Base-by-base conservation (phyloP, 169 alveolate species). In the Babesia gibsoni region DNA sequence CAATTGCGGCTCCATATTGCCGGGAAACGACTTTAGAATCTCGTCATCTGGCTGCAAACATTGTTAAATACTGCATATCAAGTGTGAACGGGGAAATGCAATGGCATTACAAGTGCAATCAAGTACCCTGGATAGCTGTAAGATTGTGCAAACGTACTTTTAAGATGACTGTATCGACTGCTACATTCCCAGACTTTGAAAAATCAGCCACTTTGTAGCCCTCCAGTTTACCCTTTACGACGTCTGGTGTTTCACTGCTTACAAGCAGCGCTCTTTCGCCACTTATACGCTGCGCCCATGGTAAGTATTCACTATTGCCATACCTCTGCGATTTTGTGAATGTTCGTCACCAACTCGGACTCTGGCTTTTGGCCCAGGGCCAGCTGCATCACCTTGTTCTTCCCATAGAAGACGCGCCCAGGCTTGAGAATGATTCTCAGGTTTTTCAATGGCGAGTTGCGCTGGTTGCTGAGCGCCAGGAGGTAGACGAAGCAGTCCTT, bases 331-430 rank as follows among this genome's bases (percentile, higher is more conserved):
- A 85, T 75, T 37, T 67, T 75, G 83, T 82, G 88, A 9, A 82
- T 52, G 52, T 73, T 70, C 22, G 63, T 70, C 48, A 29, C 58
- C 33, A 68, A 52, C 46, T 83, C 90, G 18, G 54, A 35, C 59
- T 85, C 91, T 0, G 91, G 80, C 41, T 67, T 57, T 27, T 77
- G 66, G 33, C 90, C 90, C 45, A 85, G 82, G 18, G 91, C 91
- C 59, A 85, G 61, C 56, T 77, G 89, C 75, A 85, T 68, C 57
- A 85, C 89, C 57, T 85, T 85, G 87, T 85, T 85, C 50, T 85
- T 85, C 36, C 91, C 91, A 30, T 77, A 77, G 42, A 77, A 77
- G 23, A 77, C 63, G 30, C 84, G 65, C 8, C 91, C 91, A 3
- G 91, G 91, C 37, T 57, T 52, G 16, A 85, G 63, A 14, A 69